Evolutionary conservation across 345 rosid species (phyloP).

Genomic region (Gossypium anomalum): DNA sequence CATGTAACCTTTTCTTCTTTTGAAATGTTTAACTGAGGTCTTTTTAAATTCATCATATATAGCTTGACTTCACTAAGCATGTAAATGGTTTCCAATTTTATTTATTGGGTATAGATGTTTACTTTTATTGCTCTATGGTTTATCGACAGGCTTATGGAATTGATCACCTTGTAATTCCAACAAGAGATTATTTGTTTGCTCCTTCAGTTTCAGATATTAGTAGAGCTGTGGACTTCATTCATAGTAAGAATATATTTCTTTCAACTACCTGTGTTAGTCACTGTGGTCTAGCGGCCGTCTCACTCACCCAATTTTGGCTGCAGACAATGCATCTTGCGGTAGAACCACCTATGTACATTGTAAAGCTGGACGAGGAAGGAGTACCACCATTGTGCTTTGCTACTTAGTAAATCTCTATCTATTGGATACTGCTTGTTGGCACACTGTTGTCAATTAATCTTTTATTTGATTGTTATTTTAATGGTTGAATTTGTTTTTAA

Average conservation of each 20-base stretch:
- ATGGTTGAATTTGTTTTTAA: slow-evolving; percentile 12
- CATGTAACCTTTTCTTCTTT: slow-evolving; percentile 31
- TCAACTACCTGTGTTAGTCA: neutral
- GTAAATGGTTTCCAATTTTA: too few species aligned
- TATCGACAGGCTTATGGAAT: slow-evolving; percentile 59
- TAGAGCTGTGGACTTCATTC: slow-evolving; percentile 69
- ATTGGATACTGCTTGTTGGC: neutral
- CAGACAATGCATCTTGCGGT: slow-evolving; percentile 59
- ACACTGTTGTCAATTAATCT: neutral
- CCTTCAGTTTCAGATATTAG: slow-evolving; percentile 58
- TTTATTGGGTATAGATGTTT: neutral
- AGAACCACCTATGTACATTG: slow-evolving; percentile 84
- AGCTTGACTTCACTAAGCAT: too few species aligned
- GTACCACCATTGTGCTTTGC: slow-evolving; percentile 85
- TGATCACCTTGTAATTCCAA: slow-evolving; percentile 80
- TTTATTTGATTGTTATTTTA: neutral
- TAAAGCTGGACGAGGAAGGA: slow-evolving; percentile 91
- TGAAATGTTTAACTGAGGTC: neutral
- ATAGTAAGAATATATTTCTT: slow-evolving; percentile 36
- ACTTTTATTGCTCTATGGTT: slow-evolving; percentile 3
- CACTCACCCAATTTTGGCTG: slow-evolving; percentile 6
- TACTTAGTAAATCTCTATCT: slow-evolving; percentile 46
- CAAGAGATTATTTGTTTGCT: slow-evolving; percentile 84
- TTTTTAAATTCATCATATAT: too few species aligned
- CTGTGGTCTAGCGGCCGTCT: neutral